phyloP scores from a whole-genome alignment of 108 stramenopile species.

The Skeletonema potamos region DNA sequence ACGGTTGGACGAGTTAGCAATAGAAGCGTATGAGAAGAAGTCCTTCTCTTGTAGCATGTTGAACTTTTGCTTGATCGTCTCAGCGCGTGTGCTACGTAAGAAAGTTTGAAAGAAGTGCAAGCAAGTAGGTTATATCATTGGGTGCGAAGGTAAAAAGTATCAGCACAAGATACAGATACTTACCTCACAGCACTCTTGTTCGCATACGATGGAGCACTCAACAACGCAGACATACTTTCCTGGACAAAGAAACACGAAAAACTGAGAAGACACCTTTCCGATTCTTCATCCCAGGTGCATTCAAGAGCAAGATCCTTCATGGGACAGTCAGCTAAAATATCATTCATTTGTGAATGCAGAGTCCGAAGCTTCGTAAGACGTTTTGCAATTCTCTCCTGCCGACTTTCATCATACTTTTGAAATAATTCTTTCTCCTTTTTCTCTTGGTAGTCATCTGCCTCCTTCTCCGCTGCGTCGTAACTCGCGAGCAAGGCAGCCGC shows the following conservation, averaged over 20 bases:
- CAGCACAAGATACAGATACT: no score
- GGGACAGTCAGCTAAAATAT: constrained; percentile 33
- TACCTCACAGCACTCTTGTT: constrained; percentile 13
- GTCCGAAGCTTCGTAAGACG: constrained; percentile 13
- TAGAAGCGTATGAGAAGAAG: constrained; percentile 29
- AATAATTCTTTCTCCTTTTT: constrained; percentile 1
- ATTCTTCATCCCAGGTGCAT: constrained; percentile 30
- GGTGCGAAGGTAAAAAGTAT: no score
- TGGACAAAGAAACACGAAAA: constrained; percentile 39
- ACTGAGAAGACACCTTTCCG: constrained; percentile 28
- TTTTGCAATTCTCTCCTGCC: constrained; percentile 35
- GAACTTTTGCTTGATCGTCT: constrained; percentile 33
- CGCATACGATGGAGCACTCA: constrained; percentile 26
- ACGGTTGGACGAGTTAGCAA: constrained; percentile 19
- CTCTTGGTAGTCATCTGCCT: constrained; percentile 22
- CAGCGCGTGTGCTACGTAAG: constrained; percentile 13
- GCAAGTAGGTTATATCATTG: no score
- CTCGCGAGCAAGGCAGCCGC: constrained; percentile 20
- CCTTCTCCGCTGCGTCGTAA: constrained; percentile 36
- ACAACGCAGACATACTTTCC: constrained; percentile 9
- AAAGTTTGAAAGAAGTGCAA: neutral
- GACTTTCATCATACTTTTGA: constrained; percentile 11
- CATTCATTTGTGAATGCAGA: constrained; percentile 25
- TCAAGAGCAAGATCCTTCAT: constrained; percentile 38
- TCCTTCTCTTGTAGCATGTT: constrained; percentile 26